phyloP scores from a whole-genome alignment of 805 yeast species.

The Soucietia sequanensis region DNA sequence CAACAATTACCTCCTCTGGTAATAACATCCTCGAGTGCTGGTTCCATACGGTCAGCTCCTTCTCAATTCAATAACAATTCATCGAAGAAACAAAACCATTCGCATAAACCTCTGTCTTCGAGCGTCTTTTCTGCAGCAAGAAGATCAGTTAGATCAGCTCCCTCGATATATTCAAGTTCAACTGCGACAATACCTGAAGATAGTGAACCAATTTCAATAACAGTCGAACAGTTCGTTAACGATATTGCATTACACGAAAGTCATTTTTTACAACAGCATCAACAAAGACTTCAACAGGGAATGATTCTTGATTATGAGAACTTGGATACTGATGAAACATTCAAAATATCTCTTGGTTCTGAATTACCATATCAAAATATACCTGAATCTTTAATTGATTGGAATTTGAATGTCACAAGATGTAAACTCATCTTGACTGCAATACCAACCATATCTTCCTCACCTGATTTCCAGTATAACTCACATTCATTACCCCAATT shows the following conservation, averaged over 20 bases:
- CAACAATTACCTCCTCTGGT: conserved; percentile 37
- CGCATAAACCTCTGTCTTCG: conserved; percentile 35
- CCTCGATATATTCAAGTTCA: conserved; percentile 39
- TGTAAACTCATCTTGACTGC: conserved; percentile 43
- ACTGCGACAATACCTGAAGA: conserved; percentile 48
- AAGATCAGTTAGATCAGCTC: conserved; percentile 42
- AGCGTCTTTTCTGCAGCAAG: conserved; percentile 35
- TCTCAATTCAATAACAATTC: conserved; percentile 21
- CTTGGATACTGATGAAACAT: conserved; percentile 25
- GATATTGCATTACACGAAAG: conserved; percentile 40
- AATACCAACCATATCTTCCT: conserved; percentile 36
- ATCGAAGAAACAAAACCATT: conserved; percentile 10
- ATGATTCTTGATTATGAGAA: conserved; percentile 7
- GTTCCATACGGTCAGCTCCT: conserved; percentile 42
- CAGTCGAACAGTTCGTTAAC: conserved; percentile 43
- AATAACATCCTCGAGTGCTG: conserved; percentile 21
- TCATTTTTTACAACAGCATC: conserved; percentile 17
- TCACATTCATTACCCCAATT: conserved; percentile 35
- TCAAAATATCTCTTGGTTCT: conserved; percentile 40
- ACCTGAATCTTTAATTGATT: conserved; percentile 46
- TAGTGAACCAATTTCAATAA: conserved; percentile 39
- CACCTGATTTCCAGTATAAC: conserved; percentile 35
- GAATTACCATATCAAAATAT: conserved; percentile 36
- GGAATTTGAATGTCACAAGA: conserved; percentile 53
- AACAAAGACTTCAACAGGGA: conserved; percentile 7